Base-by-base conservation (phyloP, 2,329 filamentous ascomycete genomes). In the Talaromyces islandicus region DNA sequence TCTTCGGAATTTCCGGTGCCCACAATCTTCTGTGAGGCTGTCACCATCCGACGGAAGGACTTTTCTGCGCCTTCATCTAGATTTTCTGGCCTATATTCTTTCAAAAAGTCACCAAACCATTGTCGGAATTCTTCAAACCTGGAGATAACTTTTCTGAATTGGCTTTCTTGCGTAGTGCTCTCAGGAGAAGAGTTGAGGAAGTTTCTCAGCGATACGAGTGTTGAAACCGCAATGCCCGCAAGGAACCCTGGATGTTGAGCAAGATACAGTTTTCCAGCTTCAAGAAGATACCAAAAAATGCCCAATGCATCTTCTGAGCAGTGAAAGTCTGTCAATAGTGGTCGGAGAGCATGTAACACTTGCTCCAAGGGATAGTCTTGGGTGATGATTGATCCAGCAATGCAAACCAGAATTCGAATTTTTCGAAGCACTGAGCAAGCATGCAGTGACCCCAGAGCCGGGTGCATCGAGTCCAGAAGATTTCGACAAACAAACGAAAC, bases 291-390 rank as follows among this genome's bases (percentile, higher is more conserved):
- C 71, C 91, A 89, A 62, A 90, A 86, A 35, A 99, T 84, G 0
- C 92, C 93, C 51, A 97, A 81, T 1, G 90, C 88, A 76, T 99
- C 94, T 69, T 96, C 91, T 10, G 92, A 90, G 73, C 93, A 97
- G 69, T 95, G 89, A 0, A 88, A 83, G 66, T 97, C 88, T 1
- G 88, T 88, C 6, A 97, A 79, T 65, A 92, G 95, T 0, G 87
- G 86, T 10, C 89, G 83, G 21, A 96, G 80, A 1, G 89, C 88
- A 67, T 92, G 90, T 1, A 99, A 80, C 0, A 96, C 81, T 90
- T 97, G 94, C 72, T 99, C 91, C 14, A 97, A 73, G 11, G 91
- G 90, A 69, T 97, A 97, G 0, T 88, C 89, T 46, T 85, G 78
- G 25, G 88, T 80, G n/a, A 89, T 90, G 56, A 87, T 81, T 0